Evolutionary conservation across 495 filamentous ascomycete genomes (phyloP).

Genomic region (Sabuloglossum arenarium): DNA sequence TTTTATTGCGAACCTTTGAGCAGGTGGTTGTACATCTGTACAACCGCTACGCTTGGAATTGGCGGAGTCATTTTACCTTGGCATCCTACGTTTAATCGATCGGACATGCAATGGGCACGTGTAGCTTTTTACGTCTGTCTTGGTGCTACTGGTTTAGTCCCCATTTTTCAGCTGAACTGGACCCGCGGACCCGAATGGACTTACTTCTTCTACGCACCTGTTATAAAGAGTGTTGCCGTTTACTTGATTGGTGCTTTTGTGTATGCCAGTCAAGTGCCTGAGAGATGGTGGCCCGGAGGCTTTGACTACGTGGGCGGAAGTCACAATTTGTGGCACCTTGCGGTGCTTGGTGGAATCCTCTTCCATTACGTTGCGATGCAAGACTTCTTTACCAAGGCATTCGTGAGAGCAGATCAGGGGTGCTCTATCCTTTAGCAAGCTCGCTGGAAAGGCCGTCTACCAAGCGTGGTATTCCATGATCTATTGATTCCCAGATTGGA

Average conservation of each 20-base stretch:
- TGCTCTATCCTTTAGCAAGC: slow-evolving; percentile 21
- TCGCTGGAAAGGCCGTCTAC: background rate
- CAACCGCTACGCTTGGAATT: slow-evolving; percentile 63
- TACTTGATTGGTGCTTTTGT: slow-evolving; percentile 70
- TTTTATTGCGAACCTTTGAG: slow-evolving; percentile 92
- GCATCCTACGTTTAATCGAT: slow-evolving; percentile 87
- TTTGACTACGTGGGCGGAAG: slow-evolving; percentile 90
- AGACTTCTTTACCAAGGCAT: slow-evolving; percentile 75
- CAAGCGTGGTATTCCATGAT: background rate
- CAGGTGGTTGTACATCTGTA: slow-evolving; percentile 68
- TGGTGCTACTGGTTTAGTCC: slow-evolving; percentile 76
- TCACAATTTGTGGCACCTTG: slow-evolving; percentile 96
- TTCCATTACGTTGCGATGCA: slow-evolving; percentile 97
- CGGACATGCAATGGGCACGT: slow-evolving; percentile 77
- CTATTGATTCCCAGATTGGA: background rate
- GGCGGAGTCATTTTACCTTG: slow-evolving; percentile 85
- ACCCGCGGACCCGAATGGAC: slow-evolving; percentile 58
- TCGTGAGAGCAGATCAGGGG: slow-evolving; percentile 39
- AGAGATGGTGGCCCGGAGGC: slow-evolving; percentile 75
- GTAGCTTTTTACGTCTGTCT: slow-evolving; percentile 85
- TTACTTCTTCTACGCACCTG: slow-evolving; percentile 72
- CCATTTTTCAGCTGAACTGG: slow-evolving; percentile 59
- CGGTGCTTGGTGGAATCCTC: slow-evolving; percentile 86
- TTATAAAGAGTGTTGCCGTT: slow-evolving; percentile 63
- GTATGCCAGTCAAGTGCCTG: slow-evolving; percentile 88